These are phyloP conservation scores for rapeseed (Brassica napus) DNA, from an alignment of 345 rosid genomes.

Conservation along the genomic window DNA sequence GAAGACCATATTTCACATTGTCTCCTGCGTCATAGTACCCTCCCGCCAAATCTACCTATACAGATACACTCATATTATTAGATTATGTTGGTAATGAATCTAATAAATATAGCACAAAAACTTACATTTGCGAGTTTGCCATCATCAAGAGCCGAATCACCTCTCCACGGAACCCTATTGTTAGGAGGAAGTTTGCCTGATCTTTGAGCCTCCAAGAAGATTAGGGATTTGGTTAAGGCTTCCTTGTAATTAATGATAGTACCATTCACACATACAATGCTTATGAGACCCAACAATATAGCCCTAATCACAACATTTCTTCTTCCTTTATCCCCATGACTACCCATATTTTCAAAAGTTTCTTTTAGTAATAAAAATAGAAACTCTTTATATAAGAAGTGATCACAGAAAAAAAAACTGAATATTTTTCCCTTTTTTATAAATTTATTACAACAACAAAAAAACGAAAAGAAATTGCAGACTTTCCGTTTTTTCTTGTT, in stretches of 20 bases:
- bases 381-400: slow-evolving; percentile 23
- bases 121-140: slow-evolving; percentile 69
- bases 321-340: slow-evolving; percentile 19
- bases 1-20: slow-evolving; percentile 84
- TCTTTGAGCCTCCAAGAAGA: slow-evolving; percentile 89
- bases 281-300: slow-evolving; percentile 46
- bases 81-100: background rate
- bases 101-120: background rate
- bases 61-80: background rate
- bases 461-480: slow-evolving; percentile 42
- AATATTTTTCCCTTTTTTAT: background rate
- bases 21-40: slow-evolving; percentile 96
- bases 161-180: slow-evolving; percentile 76
- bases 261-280: slow-evolving; percentile 44
- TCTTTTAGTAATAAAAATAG: background rate
- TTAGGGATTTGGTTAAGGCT: slow-evolving; percentile 66
- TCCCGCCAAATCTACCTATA: slow-evolving; percentile 70
- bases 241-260: slow-evolving; percentile 56
- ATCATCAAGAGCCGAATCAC: slow-evolving; percentile 82
- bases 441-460: slow-evolving; percentile 20
- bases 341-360: slow-evolving; percentile 17
- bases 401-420: background rate
- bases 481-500: slow-evolving; percentile 41
- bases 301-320: slow-evolving; percentile 17
- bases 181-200: slow-evolving; percentile 80